Evolutionary conservation across 2,329 filamentous ascomycete genomes (phyloP), one percentile per base, ranked within the genome.

Genomic region (Neonectria hederae): DNA sequence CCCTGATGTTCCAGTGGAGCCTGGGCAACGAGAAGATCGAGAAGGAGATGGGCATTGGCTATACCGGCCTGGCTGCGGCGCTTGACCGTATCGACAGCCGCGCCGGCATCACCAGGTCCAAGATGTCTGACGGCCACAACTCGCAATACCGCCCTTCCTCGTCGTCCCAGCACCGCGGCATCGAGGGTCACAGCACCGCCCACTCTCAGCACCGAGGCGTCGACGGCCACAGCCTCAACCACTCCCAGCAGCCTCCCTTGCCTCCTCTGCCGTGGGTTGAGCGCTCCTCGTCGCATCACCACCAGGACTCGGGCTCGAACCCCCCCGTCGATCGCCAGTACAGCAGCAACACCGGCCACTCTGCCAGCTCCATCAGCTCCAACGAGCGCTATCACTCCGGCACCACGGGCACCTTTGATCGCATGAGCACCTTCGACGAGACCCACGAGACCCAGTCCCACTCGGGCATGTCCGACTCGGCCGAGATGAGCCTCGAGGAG

Each of bases 1-100:
- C 87, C 8, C 81, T 88, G 48, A 84, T 89, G 70, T 88, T 91
- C 75, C 85, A 89, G 68, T 91, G 89, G 88, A 87, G 85, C 21
- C 79, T 91, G 4, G 88, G 87, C 9, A 83, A 83, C 30, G 82
- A 83, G 21, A 86, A 84, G 73, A 84, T 86, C 17, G 87, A 90
- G 68, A 84, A 84, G 17, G 83, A 87, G 13, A 83, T 87, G 45
- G 88, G 88, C 19, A 90, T 90, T 49, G 90, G 90, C 46, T 92
- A 90, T 72, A 89, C 88, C 1, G 88, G 88, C 5, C 82, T 92
- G 8, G 86, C 87, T 1, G 89, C 89, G 10, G 89, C 89, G 3
- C 82, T 92, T 11, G 86, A 90, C 48, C 74, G 72, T 38, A 73
- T 76, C 49, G 76, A 78, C 13, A 68, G 69, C 9, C 72, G 72